Percentiles rank a stretch among this genome's conserved stretches.
phyloP scores from a whole-genome alignment of 768 basidiomycete genomes.

The Filobasidium floriforme region DNA sequence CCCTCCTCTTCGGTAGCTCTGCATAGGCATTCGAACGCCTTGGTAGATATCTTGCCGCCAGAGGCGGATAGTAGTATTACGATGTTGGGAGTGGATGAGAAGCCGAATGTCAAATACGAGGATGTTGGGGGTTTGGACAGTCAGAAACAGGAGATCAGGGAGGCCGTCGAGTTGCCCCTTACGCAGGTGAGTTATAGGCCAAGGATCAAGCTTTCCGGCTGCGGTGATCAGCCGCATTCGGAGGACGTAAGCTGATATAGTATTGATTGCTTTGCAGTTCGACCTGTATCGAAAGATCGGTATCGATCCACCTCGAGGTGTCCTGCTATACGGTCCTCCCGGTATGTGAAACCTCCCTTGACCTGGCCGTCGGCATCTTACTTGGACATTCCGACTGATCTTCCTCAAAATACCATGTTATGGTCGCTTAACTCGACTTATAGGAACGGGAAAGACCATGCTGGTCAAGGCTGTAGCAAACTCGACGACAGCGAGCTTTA shows the following conservation, averaged over 20 bases:
- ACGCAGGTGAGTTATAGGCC: constrained; percentile 34
- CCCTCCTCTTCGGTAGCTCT: constrained; percentile 96
- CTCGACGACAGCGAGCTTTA: constrained; percentile 94
- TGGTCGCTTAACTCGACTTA: neutral
- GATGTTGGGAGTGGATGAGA: constrained; percentile 89
- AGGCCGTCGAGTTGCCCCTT: constrained; percentile 89
- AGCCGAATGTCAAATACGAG: constrained; percentile 83
- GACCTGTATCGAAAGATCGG: constrained; percentile 99
- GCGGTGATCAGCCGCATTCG: neutral
- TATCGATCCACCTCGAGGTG: constrained; percentile 96
- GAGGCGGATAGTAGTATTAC: constrained; percentile 96
- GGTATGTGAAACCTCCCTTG: constrained; percentile 52
- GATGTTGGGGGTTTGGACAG: constrained; percentile 96
- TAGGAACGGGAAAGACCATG: constrained; percentile 98
- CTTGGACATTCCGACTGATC: neutral
- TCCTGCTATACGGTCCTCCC: constrained; percentile 91
- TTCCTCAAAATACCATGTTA: neutral
- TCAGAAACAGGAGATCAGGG: constrained; percentile 98
- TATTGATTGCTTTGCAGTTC: constrained; percentile 54
- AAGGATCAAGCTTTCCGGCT: neutral
- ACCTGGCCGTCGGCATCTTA: neutral
- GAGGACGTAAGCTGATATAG: neutral
- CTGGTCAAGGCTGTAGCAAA: constrained; percentile 98
- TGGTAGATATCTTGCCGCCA: constrained; percentile 95
- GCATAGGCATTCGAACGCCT: constrained; percentile 94